Base-by-base conservation (phyloP, 148 eudicot species). In the Talinum fruticosum region DNA sequence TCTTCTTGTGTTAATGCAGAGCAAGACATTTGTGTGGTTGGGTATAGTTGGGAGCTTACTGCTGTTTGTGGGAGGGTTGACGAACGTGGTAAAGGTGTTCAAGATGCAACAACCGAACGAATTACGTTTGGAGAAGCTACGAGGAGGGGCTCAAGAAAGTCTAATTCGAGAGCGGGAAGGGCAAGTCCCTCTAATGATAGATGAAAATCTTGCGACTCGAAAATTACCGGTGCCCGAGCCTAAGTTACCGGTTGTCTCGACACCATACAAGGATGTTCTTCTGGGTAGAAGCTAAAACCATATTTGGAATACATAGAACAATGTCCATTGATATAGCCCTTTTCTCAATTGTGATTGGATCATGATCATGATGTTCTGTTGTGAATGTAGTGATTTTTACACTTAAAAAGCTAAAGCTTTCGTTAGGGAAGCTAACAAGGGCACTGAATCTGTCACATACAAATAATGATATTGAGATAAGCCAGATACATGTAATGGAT, bases 111-210 rank as follows among this genome's bases (percentile, higher is more conserved):
- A 89, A 76, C 74, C 71, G 10, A 82, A 84, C 18, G 93, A 89
- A 49, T 74, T 88, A n/a, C 84, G 91, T 41, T 83, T 94, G 19
- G 98, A 94, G 86, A 94, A 94, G 74, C 83, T 94, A 10, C 87
- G 93, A 30, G 96, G 98, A 24, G 97, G 98, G 15, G 98, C 97
- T 19, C 97, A 92, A 84, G 98, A 92, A 70, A 75, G 88, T 47
- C 33, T 92, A 70, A 38, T 81, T 6, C 87, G 75, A 41, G 83
- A 73, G 72, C 69, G 93, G 66, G 98, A 94, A 82, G 92, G 95
- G 24, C 87, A 79, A 26, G 75, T 79, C 53, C 92, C 97, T 6
- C 74, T 88, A n/a, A 79, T 88, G 3, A 44, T 57, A 0, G 89
- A 86, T 23, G 86, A 91, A 30, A 75, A 74, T 6, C 76, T 15